Evolutionary conservation across 768 basidiomycete genomes (phyloP).

Genomic region (Mycena latifolia): DNA sequence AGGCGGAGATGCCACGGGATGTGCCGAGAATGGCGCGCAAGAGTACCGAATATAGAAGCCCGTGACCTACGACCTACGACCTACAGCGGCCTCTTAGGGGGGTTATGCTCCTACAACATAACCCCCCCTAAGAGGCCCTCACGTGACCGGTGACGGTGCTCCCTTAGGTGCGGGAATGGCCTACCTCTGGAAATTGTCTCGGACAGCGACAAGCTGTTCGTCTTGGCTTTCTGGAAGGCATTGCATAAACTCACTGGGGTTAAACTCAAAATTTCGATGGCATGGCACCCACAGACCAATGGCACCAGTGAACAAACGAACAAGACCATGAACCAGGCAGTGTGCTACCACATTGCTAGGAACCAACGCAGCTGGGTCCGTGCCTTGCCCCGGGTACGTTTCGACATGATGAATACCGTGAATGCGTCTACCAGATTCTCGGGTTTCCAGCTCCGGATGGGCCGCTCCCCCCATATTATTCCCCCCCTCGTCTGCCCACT

Average conservation of each 20-base stretch:
- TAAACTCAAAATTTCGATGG: background rate
- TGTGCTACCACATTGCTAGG: background rate
- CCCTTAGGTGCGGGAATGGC: too few species aligned
- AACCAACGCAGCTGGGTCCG: background rate
- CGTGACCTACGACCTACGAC: too few species aligned
- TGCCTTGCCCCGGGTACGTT: background rate
- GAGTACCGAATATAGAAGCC: too few species aligned
- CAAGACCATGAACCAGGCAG: background rate
- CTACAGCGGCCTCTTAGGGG: too few species aligned
- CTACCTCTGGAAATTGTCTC: too few species aligned
- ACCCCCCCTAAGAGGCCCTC: too few species aligned
- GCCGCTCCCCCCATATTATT: background rate
- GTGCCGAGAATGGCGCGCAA: too few species aligned
- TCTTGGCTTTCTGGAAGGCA: background rate
- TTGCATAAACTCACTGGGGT: background rate
- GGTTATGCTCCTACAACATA: too few species aligned
- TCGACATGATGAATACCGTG: background rate
- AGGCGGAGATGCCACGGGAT: too few species aligned
- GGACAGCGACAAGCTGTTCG: too few species aligned
- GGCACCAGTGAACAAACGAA: background rate
- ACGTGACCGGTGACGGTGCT: too few species aligned
- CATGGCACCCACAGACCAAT: background rate
- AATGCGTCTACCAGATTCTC: background rate
- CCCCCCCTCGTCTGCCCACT: background rate
- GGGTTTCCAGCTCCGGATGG: background rate